Percentiles rank a stretch among this genome's conserved stretches.
phyloP scores from a whole-genome alignment of 164 flowering plant genomes.

The Buxus sempervirens region DNA sequence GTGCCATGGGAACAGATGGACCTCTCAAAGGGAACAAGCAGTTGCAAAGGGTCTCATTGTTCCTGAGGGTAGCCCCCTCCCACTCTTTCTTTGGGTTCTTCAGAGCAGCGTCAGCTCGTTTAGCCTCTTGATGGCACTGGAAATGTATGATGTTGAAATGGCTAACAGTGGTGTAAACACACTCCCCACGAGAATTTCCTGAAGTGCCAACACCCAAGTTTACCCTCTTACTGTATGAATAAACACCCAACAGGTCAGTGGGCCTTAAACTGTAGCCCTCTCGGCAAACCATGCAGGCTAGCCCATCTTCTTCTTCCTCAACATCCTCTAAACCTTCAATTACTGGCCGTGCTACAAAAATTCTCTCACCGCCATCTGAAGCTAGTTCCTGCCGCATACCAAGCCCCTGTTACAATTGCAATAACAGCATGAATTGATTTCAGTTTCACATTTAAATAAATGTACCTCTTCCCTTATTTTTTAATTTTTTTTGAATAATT shows the following conservation, averaged over 20 bases:
- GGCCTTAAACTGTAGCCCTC: constrained; percentile 97
- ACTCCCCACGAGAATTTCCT: constrained; percentile 88
- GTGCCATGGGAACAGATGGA: constrained; percentile 75
- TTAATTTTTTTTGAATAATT: no score
- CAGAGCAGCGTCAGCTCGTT: constrained; percentile 92
- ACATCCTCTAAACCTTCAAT: constrained; percentile 96
- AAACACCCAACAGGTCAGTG: constrained; percentile 81
- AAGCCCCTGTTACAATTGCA: constrained; percentile 52
- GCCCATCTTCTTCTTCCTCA: constrained; percentile 92
- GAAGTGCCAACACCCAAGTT: constrained; percentile 79
- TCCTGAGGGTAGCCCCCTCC: constrained; percentile 97
- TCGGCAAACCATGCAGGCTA: constrained; percentile 99
- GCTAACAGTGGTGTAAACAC: constrained; percentile 96
- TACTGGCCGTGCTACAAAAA: constrained; percentile 66
- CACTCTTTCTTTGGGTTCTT: constrained; percentile 97
- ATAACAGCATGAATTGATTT: constrained; percentile 3
- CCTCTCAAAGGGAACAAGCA: constrained; percentile 90
- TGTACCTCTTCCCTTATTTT: not conserved
- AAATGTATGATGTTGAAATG: constrained; percentile 96
- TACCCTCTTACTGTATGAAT: constrained; percentile 92
- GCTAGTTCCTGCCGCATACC: constrained; percentile 83
- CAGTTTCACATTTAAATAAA: not conserved
- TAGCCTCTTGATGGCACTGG: constrained; percentile 99
- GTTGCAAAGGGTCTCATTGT: constrained; percentile 96
- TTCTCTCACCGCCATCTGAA: constrained; percentile 93